Base-by-base conservation (phyloP, 805 yeast species). In the Candida stauntonica region DNA sequence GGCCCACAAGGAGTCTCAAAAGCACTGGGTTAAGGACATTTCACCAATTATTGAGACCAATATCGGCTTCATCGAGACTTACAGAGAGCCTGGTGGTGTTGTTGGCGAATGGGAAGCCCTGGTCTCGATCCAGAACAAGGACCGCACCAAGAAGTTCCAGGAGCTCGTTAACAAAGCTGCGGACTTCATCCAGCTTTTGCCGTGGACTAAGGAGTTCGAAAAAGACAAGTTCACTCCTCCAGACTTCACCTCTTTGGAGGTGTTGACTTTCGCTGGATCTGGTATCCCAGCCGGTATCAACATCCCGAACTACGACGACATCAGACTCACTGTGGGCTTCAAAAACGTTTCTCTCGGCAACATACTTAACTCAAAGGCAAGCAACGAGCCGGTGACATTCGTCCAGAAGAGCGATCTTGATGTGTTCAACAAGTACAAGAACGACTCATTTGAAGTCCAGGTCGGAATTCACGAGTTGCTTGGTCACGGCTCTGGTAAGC, bases 271-370 rank as follows among this genome's bases (percentile, higher is more conserved):
- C 68, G 86, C 95, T 1, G 91, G 94, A 3, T 77, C 88, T 26
- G 95, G 95, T 33, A 78, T 85, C 36, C 96, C 96, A 13, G 95
- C 95, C 0, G 96, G 96, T 38, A 87, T 87, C 60, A 87, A 87
- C 57, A 84, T 87, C 47, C 96, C 96, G 44, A 87, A 87, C 63
- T 87, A 87, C 61, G 95, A 87, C 60, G 95, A 86, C 55, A 88
- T 86, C 39, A 72, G 96, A 54, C 70, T 86, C 56, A 84, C 79
- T 42, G 63, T 79, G 53, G 96, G 96, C 2, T 87, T 87, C 67
- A 87, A 87, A 58, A 87, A 87, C 52, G 96, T 87, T 23, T 85
- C 95, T 2, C 68, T 87, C 46, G 96, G 96, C 18, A 87, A 87
- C 60, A 86, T 87, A 33, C 64, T 87, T 48, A 77, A 79, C 47